phyloP scores from a whole-genome alignment of 768 basidiomycete genomes.

The Saitozyma podzolica region DNA sequence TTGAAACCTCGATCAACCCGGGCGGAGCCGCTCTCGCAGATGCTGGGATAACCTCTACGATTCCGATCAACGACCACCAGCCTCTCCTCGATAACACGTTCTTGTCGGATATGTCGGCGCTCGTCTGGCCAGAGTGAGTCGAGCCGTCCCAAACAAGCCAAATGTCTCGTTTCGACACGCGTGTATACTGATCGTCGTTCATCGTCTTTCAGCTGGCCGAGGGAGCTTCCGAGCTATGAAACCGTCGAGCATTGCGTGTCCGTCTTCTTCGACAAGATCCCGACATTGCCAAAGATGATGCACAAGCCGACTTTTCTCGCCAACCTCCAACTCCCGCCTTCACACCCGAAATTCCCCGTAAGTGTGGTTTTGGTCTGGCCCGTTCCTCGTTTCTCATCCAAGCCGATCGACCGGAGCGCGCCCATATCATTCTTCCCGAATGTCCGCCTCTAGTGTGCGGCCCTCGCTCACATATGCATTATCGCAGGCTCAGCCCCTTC shows the following conservation, averaged over 20 bases:
- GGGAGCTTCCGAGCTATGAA: slow-evolving; percentile 30
- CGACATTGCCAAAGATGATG: slow-evolving; percentile 36
- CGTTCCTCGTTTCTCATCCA: neutral
- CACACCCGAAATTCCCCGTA: slow-evolving; percentile 38
- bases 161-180: too few relatives aligned
- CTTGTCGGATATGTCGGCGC: slow-evolving; percentile 5
- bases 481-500: slow-evolving; percentile 14
- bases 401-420: neutral
- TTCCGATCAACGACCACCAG: too few relatives aligned
- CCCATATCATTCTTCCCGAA: neutral
- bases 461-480: neutral
- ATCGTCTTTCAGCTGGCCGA: slow-evolving; percentile 20
- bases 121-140: slow-evolving; percentile 33
- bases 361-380: slow-evolving; percentile 10
- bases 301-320: slow-evolving; percentile 26
- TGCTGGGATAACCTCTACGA: too few relatives aligned
- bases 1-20: too few relatives aligned
- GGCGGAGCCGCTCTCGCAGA: too few relatives aligned
- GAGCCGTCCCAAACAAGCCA: too few relatives aligned
- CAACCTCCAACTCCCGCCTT: slow-evolving; percentile 32
- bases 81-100: too few relatives aligned
- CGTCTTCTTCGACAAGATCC: slow-evolving; percentile 41
- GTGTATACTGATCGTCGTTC: too few relatives aligned
- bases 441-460: neutral
- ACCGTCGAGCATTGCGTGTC: slow-evolving; percentile 36